Evolutionary conservation across 169 alveolate species (phyloP), one percentile per base, ranked within the genome.

Genomic region (Cryptosporidium andersoni): DNA sequence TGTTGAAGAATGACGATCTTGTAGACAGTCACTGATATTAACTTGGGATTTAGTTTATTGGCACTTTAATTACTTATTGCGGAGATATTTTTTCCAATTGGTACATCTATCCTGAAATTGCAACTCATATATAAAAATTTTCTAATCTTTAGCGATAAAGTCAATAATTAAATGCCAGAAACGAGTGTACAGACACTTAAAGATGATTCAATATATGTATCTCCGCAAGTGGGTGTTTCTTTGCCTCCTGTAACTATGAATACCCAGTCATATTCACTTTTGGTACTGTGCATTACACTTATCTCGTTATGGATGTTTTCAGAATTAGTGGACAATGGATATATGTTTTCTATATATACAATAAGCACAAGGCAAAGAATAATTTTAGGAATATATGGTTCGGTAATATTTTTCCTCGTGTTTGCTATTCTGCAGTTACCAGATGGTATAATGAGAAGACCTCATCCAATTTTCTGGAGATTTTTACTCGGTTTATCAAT

Each of bases 381-480:
- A 36, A 4, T 36, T 2, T 62, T 49, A 14, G 85, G 85, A 9
- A 4, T 74, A 4, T 8, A 58, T 5, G 66, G 64, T 16, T 37
- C 40, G 12, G 36, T 58, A 9, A 39, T 14, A 2, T 6, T 42
- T 40, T 14, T 25, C 14, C 8, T 42, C 14, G 60, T 58, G 1
- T 16, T 74, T 40, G 55, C 85, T n/a, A 39, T 45, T 3, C 36
- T 43, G 25, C 11, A 58, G 43, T 64, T 89, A 39, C 92, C 92
- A n/a, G 88, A 67, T 49, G 92, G 92, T 11, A 11, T 68, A 34
- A 51, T 82, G 25, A 64, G 65, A 12, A 81, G 92, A 58, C 92
- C 92, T 14, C 42, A 58, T 12, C 81, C 67, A n/a, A 64, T 56
- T 39, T 62, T 89, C 81, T 89, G 92, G 92, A 62, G 88, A 53